phyloP scores from a whole-genome alignment of 208 protist species.

The Trichomonas tenax region DNA sequence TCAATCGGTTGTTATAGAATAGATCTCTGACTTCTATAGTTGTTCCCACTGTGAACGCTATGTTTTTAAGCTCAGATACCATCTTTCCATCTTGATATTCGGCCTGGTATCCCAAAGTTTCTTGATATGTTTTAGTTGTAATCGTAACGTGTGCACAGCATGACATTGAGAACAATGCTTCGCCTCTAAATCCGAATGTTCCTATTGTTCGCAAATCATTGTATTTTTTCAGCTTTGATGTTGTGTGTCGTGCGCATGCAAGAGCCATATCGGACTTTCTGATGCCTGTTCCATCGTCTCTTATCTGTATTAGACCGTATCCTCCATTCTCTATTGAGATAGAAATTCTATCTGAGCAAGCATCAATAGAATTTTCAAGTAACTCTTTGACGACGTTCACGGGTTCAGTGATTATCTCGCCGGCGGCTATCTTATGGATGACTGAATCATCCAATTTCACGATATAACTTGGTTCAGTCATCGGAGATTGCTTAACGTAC shows the following conservation, averaged over 20 bases:
- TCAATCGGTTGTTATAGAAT: neutral
- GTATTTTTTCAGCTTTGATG: slow-evolving; percentile 55
- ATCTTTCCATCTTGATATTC: slow-evolving; percentile 1
- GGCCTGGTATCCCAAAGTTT: neutral
- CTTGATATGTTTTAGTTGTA: neutral
- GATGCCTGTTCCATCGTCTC: slow-evolving; percentile 17
- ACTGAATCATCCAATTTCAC: slow-evolving; percentile 6
- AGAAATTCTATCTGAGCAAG: slow-evolving; percentile 43
- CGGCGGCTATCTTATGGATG: slow-evolving; percentile 51
- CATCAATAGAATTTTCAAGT: slow-evolving; percentile 58
- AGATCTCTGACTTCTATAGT: neutral
- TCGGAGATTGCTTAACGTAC: neutral
- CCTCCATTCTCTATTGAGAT: slow-evolving; percentile 30
- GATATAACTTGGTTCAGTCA: neutral
- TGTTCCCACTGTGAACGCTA: neutral
- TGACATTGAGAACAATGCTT: slow-evolving; percentile 74
- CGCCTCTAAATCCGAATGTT: slow-evolving; percentile 83
- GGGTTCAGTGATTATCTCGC: slow-evolving; percentile 53
- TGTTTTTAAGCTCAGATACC: neutral
- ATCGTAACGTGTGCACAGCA: slow-evolving; percentile 11
- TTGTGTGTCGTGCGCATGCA: slow-evolving; percentile 38
- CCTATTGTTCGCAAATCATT: slow-evolving; percentile 49
- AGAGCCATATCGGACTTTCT: neutral
- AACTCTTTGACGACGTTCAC: slow-evolving; percentile 55
- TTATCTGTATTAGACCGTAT: neutral